These are phyloP conservation scores for Solanum chacoense DNA, from an alignment of 305 asterid species.

Conservation along the genomic window DNA sequence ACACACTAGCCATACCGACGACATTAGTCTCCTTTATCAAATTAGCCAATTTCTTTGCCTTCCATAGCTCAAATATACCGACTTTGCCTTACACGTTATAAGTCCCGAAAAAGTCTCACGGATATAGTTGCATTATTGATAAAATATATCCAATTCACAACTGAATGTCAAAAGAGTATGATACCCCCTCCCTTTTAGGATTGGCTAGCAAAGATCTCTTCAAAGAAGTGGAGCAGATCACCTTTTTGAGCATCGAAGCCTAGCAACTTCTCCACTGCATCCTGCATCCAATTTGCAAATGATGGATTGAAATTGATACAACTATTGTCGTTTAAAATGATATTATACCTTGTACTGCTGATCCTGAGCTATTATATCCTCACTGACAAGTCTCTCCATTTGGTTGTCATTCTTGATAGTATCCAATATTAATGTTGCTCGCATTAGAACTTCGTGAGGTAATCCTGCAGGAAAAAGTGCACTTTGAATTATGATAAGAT, in stretches of 20 bases:
- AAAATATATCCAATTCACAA: neutral
- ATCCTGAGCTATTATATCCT: constrained; percentile 51
- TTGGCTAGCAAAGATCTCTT: neutral
- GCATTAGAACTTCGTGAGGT: constrained; percentile 51
- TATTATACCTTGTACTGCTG: constrained; percentile 57
- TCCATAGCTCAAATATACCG: neutral
- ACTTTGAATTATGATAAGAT: neutral
- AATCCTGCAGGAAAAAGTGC: constrained; percentile 38
- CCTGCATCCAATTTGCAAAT: neutral
- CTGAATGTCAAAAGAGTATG: neutral
- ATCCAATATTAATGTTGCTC: constrained; percentile 58
- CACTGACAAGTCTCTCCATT: constrained; percentile 43
- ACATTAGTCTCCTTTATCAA: neutral
- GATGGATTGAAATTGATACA: neutral
- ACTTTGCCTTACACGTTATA: neutral
- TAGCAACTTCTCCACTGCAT: constrained; percentile 8
- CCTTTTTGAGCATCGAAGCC: constrained; percentile 2
- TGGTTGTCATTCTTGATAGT: constrained; percentile 35
- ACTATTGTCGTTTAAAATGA: neutral
- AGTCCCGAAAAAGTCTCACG: neutral
- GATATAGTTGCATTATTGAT: neutral
- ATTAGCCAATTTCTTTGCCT: neutral
- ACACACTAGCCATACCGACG: neutral
- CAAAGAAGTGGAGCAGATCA: constrained; percentile 1
- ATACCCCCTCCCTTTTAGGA: neutral